phyloP scores from a whole-genome alignment of 768 basidiomycete species.

The Leccinum pellstonianum region DNA sequence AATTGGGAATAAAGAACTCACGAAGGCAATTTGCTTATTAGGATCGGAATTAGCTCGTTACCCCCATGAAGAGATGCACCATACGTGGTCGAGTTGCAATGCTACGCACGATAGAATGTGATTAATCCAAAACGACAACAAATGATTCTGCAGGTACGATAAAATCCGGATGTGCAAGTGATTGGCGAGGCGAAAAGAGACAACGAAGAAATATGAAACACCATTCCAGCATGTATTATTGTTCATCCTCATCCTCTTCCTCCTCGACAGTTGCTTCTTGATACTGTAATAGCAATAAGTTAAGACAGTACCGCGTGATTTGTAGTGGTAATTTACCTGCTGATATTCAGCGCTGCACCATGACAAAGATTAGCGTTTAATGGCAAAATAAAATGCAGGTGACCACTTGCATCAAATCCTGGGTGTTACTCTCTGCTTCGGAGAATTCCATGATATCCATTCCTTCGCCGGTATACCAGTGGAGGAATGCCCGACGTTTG shows the following conservation, averaged over 20 bases:
- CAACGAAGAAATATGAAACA: not conserved
- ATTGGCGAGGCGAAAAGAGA: slow-evolving; percentile 3
- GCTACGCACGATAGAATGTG: not conserved
- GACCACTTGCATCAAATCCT: slow-evolving; percentile 73
- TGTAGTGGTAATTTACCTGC: slow-evolving; percentile 46
- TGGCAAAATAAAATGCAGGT: slow-evolving; percentile 1
- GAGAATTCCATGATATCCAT: slow-evolving; percentile 86
- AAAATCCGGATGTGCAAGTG: slow-evolving; percentile 4
- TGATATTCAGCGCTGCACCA: slow-evolving; percentile 80
- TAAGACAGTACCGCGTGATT: not conserved
- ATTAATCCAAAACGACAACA: slow-evolving; percentile 18
- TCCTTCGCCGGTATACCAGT: slow-evolving; percentile 90
- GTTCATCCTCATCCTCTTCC: slow-evolving; percentile 35
- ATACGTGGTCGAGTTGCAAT: not conserved
- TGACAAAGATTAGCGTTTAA: slow-evolving; percentile 7
- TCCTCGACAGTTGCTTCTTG: slow-evolving; percentile 54
- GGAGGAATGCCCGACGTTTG: slow-evolving; percentile 81
- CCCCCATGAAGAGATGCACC: not conserved
- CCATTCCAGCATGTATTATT: slow-evolving; percentile 23
- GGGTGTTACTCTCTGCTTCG: slow-evolving; percentile 82
- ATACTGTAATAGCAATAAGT: slow-evolving; percentile 40
- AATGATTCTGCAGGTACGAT: slow-evolving; percentile 18
- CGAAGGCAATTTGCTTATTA: not conserved
- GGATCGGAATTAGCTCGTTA: not conserved
- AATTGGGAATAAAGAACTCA: not conserved